Evolutionary conservation across 1,284 basidiomycete genomes (phyloP), one percentile per base, ranked within the genome.

Genomic region (Neolentinus lepideus): DNA sequence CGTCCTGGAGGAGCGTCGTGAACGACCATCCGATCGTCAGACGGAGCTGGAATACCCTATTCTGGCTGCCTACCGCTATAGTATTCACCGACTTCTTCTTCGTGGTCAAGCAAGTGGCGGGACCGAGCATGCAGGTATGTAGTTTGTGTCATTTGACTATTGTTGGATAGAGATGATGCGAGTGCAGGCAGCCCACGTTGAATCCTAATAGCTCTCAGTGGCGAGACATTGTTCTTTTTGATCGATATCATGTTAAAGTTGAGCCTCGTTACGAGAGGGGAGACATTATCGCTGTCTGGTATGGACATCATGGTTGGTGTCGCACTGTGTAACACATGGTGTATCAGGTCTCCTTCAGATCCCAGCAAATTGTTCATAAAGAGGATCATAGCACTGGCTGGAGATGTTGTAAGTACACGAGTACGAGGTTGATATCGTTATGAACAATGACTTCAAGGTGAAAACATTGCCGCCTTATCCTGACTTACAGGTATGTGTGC

Each of bases 61-160:
- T 80, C 63, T 88, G 85, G 85, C 69, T 80, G 4, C 86, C 86
- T 11, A 67, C 77, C 19, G 71, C 69, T 1, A 57, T 82, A 2
- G 75, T 78, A 48, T 70, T 84, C 53, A 73, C 75, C 0, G 70
- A 81, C 53, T 75, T 80, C 56, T 73, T 77, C 58, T 84, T 75
- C 63, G 73, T 78, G 36, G 50, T 87, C 38, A 81, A 81, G 58
- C 69, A 72, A 1, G 75, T 90, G 25, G 74, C 71, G 12, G 88
- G 88, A 1, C 71, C 79, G 51, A 89, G 87, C 63, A 90, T 90
- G 88, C 85, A 89, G 84, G 88, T 85, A 60, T 55, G 74, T 6
- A 24, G 11, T 31, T 21, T 10, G 16, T 51, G 50, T 19, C 26
- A 51, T 12, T 16, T 26, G 4, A 57, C 21, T n/a, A 9, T 11